Evolutionary conservation across 495 filamentous ascomycete species (phyloP).

Genomic region (Xylaria acuta): DNA sequence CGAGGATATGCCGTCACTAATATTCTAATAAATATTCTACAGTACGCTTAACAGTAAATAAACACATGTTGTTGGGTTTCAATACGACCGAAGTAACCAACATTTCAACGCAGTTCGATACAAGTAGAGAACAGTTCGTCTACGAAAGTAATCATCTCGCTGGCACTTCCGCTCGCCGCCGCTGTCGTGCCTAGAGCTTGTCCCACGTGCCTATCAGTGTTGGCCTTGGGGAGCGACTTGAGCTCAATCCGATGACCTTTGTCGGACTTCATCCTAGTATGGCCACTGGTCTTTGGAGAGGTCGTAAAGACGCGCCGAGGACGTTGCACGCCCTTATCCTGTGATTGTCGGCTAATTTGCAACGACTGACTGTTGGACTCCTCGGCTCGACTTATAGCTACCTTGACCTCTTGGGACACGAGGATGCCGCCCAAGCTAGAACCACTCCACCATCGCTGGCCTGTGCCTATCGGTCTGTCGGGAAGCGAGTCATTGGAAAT

Average conservation of each 20-base stretch:
- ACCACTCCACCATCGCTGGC: neutral
- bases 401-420: constrained; percentile 59
- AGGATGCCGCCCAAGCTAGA: constrained; percentile 55
- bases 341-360: neutral
- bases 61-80: neutral
- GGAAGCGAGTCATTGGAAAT: neutral
- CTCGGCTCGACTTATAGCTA: constrained; percentile 50
- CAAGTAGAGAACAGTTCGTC: constrained; percentile 47
- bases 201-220: neutral
- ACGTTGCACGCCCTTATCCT: neutral
- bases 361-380: constrained; percentile 22
- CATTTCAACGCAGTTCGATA: constrained; percentile 29
- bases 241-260: constrained; percentile 28
- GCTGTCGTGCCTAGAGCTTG: constrained; percentile 1
- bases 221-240: constrained; percentile 9
- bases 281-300: neutral
- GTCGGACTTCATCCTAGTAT: constrained; percentile 25
- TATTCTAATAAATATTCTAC: constrained; percentile 13
- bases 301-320: neutral
- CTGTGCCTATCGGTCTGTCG: neutral
- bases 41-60: neutral
- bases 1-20: neutral
- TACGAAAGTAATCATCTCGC: constrained; percentile 47
- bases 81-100: neutral
- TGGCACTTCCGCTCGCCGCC: constrained; percentile 24